These are phyloP conservation scores for Dactylella cylindrospora DNA, from an alignment of 2,329 filamentous ascomycete genomes.

Conservation along the genomic window DNA sequence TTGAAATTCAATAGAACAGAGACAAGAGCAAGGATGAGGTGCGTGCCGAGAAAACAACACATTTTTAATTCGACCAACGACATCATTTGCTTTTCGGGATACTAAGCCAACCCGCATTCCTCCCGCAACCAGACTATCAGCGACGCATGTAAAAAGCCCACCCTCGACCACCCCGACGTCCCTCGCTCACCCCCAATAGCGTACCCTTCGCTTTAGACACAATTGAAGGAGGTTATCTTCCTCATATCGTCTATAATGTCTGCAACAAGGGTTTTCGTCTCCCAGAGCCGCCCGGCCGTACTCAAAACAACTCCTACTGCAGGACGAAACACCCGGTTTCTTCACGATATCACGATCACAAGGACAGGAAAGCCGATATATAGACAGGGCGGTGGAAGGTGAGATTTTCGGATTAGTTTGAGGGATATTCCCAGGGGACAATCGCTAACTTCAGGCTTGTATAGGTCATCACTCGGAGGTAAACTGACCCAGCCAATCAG, in stretches of 20 bases:
- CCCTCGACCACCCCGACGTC: slow-evolving; percentile 7
- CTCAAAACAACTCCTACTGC: slow-evolving; percentile 50
- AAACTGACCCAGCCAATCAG: slow-evolving; percentile 50
- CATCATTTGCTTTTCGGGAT: slow-evolving; percentile 42
- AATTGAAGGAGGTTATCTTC: slow-evolving; percentile 1
- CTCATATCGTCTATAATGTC: slow-evolving; percentile 24
- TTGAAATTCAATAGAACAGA: slow-evolving; percentile 15
- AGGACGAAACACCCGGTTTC: slow-evolving; percentile 55
- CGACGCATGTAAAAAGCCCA: slow-evolving; percentile 32
- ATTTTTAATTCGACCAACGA: slow-evolving; percentile 31
- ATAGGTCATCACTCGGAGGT: slow-evolving; percentile 84
- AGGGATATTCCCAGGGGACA: background rate
- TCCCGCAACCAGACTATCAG: too few species aligned
- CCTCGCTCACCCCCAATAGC: slow-evolving; percentile 1
- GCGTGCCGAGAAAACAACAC: slow-evolving; percentile 29
- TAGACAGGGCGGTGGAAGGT: slow-evolving; percentile 82
- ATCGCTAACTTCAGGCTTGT: slow-evolving; percentile 30
- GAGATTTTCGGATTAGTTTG: slow-evolving; percentile 51
- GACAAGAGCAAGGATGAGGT: too few species aligned
- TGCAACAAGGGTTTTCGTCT: slow-evolving; percentile 48
- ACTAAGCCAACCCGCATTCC: slow-evolving; percentile 18
- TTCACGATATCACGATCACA: slow-evolving; percentile 87
- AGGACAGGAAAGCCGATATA: slow-evolving; percentile 95
- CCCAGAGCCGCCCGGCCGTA: slow-evolving; percentile 54
- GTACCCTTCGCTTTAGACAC: slow-evolving; percentile 13